A percentile compares a stretch with the other conserved stretches of the same genome.
These are phyloP conservation scores for Saccharomycopsis vini DNA, from an alignment of 805 yeast species.

Conservation along the genomic window DNA sequence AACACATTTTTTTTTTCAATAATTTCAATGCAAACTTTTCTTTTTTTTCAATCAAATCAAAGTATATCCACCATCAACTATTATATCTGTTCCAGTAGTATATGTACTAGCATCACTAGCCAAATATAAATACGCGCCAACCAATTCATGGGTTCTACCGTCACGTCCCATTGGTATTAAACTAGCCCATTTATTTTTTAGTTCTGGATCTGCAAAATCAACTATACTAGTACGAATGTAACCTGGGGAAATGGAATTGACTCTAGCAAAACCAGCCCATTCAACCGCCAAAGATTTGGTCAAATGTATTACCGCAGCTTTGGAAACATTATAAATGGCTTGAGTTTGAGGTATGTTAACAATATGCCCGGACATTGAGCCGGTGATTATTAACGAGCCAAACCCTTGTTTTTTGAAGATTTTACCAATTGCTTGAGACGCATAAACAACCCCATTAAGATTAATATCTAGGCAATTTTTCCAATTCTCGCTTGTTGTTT, in stretches of 20 bases:
- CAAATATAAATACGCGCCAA: conserved; percentile 44
- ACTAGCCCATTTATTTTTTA: conserved; percentile 27
- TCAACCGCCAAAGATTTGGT: conserved; percentile 75
- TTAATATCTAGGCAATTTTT: conserved; percentile 67
- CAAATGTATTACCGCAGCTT: conserved; percentile 75
- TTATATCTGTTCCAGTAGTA: conserved; percentile 41
- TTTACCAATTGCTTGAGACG: conserved; percentile 66
- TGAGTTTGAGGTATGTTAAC: conserved; percentile 83
- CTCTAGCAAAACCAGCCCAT: conserved; percentile 66
- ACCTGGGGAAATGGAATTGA: conserved; percentile 45
- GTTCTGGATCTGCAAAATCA: conserved; percentile 22
- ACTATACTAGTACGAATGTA: conserved; percentile 40
- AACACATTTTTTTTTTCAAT: too few species aligned
- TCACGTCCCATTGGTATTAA: conserved; percentile 39
- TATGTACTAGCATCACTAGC: conserved; percentile 43
- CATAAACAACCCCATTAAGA: conserved; percentile 70
- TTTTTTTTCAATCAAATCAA: neutral
- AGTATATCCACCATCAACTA: conserved; percentile 43
- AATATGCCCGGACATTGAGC: conserved; percentile 84
- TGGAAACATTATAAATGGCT: conserved; percentile 78
- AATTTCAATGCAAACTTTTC: too few species aligned
- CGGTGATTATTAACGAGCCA: conserved; percentile 78
- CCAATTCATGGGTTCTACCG: conserved; percentile 39
- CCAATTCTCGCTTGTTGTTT: conserved; percentile 46
- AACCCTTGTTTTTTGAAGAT: conserved; percentile 59